Percentiles rank a stretch among this genome's conserved stretches.
Evolutionary conservation across 225 moss, liverwort and hornwort species (phyloP).

Genomic region (Thuidium tamariscinum): DNA sequence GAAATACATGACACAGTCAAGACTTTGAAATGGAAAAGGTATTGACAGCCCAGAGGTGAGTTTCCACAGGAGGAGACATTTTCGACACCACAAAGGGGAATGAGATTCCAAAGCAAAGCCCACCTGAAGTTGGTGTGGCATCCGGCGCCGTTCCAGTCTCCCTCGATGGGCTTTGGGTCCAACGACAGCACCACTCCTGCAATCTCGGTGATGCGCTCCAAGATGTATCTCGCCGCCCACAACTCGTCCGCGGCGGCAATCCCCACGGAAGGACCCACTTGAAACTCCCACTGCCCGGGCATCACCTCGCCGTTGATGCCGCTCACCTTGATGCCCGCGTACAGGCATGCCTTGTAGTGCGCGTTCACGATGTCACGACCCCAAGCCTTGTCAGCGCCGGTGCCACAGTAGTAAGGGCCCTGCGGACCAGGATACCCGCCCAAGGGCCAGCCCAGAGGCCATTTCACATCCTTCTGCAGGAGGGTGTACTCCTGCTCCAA

Average conservation of each 20-base stretch:
- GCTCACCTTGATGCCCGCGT: slow-evolving; percentile 50
- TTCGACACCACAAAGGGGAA: neutral
- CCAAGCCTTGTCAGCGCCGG: slow-evolving; percentile 68
- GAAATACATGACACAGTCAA: neutral
- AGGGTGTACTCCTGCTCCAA: slow-evolving; percentile 70
- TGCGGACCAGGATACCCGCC: slow-evolving; percentile 59
- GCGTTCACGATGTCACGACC: slow-evolving; percentile 69
- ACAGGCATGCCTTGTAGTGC: slow-evolving; percentile 64
- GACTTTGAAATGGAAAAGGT: neutral
- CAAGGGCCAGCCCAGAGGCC: slow-evolving; percentile 66
- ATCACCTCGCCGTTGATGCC: slow-evolving; percentile 73
- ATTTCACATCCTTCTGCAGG: slow-evolving; percentile 53
- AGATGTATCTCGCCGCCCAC: slow-evolving; percentile 52
- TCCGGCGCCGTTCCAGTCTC: slow-evolving; percentile 71
- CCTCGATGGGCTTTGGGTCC: slow-evolving; percentile 69
- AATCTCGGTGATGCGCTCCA: slow-evolving; percentile 58
- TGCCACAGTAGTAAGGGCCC: slow-evolving; percentile 67
- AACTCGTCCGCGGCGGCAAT: slow-evolving; percentile 46
- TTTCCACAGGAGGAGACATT: no score
- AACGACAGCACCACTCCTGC: slow-evolving; percentile 51
- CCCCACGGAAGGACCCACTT: slow-evolving; percentile 46
- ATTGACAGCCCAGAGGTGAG: no score
- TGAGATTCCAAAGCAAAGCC: neutral
- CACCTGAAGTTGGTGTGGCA: slow-evolving; percentile 64
- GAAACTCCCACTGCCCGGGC: slow-evolving; percentile 79